Percentiles rank a stretch among this genome's conserved stretches.
phyloP scores from a whole-genome alignment of 257 asterid species.

The Primulina huaijiensis region DNA sequence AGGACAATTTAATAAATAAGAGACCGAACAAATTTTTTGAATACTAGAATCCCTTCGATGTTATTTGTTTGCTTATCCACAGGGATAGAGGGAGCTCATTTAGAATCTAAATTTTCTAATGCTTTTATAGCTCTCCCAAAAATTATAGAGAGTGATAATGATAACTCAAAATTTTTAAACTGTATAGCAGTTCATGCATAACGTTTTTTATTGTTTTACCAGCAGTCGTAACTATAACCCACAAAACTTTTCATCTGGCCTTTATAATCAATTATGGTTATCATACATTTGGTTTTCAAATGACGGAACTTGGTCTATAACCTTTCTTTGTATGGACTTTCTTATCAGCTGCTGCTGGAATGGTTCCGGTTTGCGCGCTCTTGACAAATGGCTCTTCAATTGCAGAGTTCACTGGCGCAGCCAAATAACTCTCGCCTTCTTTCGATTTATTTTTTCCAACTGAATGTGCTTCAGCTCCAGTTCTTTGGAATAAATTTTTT shows the following conservation, averaged over 20 bases:
- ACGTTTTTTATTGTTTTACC: too few relatives aligned
- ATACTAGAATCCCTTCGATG: neutral
- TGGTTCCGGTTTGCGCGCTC: constrained; percentile 24
- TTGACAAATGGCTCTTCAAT: constrained; percentile 19
- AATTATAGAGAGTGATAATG: neutral
- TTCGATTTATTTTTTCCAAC: constrained; percentile 29
- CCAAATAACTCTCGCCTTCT: constrained; percentile 12
- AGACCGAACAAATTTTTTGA: constrained; percentile 12
- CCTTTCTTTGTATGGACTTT: constrained; percentile 39
- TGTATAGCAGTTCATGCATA: neutral
- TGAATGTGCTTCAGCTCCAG: constrained; percentile 32
- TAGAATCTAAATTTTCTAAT: constrained; percentile 10
- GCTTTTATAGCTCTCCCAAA: neutral
- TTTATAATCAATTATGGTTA: neutral
- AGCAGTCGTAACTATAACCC: neutral
- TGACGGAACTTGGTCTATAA: constrained; percentile 5
- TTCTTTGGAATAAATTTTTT: constrained; percentile 1
- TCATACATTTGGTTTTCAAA: neutral
- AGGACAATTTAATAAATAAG: neutral
- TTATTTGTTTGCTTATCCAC: constrained; percentile 6
- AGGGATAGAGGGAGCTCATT: neutral
- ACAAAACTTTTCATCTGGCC: too few relatives aligned
- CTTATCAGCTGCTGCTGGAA: constrained; percentile 26
- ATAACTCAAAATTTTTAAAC: neutral
- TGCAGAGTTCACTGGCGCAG: constrained; percentile 21